Percentiles rank a stretch among this genome's conserved stretches.
phyloP scores from a whole-genome alignment of 1,284 basidiomycete genomes.

The Sporisorium sorghi region DNA sequence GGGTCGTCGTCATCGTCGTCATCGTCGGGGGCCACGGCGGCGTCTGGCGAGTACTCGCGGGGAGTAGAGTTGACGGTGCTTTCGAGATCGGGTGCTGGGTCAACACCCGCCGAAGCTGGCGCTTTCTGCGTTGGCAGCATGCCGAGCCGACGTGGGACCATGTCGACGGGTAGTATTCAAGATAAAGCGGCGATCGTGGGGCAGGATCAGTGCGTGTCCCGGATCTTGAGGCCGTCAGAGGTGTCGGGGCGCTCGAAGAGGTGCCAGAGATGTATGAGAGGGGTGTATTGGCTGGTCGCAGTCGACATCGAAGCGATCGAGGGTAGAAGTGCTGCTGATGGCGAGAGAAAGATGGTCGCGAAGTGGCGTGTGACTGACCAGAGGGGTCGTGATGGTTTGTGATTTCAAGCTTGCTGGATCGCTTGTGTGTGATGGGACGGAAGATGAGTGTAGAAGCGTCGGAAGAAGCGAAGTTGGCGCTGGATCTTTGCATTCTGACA shows the following conservation, averaged over 20 bases:
- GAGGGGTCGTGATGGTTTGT: no score
- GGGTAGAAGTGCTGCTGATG: not conserved
- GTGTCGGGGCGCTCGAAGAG: not conserved
- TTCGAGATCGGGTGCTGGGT: slow-evolving; percentile 1
- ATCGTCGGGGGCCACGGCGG: not conserved
- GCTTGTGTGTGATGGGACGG: no score
- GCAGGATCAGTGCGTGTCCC: not conserved
- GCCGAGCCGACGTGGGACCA: not conserved
- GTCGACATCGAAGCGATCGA: slow-evolving; percentile 1
- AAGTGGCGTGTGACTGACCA: not conserved
- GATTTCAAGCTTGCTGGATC: no score
- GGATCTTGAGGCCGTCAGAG: not conserved
- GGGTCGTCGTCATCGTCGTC: slow-evolving; percentile 24
- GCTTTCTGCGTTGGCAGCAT: slow-evolving; percentile 11
- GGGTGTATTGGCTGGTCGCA: not conserved
- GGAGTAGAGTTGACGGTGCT: not conserved
- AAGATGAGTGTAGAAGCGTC: no score
- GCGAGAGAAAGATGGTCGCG: not conserved
- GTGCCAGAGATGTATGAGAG: not conserved
- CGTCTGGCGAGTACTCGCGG: slow-evolving; percentile 8
- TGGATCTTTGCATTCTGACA: no score
- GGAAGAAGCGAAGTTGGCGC: no score
- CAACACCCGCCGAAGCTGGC: not conserved
- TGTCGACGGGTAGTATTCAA: not conserved
- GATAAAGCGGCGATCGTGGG: not conserved